Evolutionary conservation across 2,329 filamentous ascomycete species (phyloP).

Genomic region (Penicillium sp.): DNA sequence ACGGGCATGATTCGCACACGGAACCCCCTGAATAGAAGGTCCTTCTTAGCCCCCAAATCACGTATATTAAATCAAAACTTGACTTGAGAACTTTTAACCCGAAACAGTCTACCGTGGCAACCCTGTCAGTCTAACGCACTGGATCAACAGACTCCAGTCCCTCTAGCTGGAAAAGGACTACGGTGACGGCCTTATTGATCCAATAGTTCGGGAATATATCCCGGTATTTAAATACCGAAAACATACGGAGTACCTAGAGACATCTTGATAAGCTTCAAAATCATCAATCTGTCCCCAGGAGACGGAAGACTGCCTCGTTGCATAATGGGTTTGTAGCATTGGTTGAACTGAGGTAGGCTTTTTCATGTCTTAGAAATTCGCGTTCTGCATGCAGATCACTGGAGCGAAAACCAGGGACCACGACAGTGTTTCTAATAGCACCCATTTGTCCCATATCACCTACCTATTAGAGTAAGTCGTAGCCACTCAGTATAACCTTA

Average conservation of each 20-base stretch:
- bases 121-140: not conserved
- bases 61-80: not conserved
- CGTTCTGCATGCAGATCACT: not conserved
- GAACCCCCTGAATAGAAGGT: not conserved
- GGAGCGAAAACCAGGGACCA: not conserved
- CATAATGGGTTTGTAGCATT: not conserved
- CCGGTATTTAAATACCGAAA: not conserved
- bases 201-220: not conserved
- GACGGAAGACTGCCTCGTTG: not conserved
- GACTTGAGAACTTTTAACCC: not conserved
- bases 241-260: not conserved
- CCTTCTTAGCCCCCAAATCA: not conserved
- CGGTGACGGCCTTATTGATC: conserved; percentile 5
- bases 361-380: not conserved
- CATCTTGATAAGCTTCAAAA: not conserved
- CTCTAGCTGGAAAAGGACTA: conserved; percentile 8
- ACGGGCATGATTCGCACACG: not conserved
- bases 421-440: not conserved
- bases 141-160: conserved; percentile 5
- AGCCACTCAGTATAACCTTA: not conserved
- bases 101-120: not conserved
- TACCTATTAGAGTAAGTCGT: not conserved
- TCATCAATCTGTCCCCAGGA: not conserved
- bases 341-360: not conserved
- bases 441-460: not conserved